A percentile compares a stretch with the other conserved stretches of the same genome.
These are phyloP conservation scores for Apiotrichum veenhuisii DNA, from an alignment of 1,284 basidiomycete genomes.

Conservation along the genomic window DNA sequence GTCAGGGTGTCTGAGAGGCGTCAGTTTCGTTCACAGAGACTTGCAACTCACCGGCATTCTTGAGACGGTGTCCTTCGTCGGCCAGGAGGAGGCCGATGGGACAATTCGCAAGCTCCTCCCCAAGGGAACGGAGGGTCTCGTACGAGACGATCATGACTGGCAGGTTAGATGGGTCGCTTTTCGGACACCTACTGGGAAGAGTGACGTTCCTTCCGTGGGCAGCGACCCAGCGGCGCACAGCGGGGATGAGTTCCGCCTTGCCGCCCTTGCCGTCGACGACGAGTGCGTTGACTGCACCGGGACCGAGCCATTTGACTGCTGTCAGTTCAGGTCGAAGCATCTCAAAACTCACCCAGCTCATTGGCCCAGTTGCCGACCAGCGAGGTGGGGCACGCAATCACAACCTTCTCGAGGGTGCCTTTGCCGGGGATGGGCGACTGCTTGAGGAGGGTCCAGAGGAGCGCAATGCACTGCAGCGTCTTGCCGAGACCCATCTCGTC, in stretches of 20 bases:
- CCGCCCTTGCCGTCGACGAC: constrained; percentile 87
- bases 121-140: constrained; percentile 84
- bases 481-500: constrained; percentile 98
- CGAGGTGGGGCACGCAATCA: constrained; percentile 96
- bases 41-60: constrained; percentile 76
- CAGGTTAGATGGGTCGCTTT: neutral
- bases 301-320: constrained; percentile 86
- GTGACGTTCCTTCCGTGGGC: constrained; percentile 81
- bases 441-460: constrained; percentile 95
- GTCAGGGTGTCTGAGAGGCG: constrained; percentile 72
- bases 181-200: constrained; percentile 65
- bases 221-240: constrained; percentile 79
- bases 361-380: constrained; percentile 99
- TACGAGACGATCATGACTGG: constrained; percentile 99
- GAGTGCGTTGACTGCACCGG: constrained; percentile 71
- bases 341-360: constrained; percentile 66
- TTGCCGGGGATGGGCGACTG: constrained; percentile 87
- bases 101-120: constrained; percentile 69
- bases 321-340: neutral
- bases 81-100: constrained; percentile 87
- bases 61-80: constrained; percentile 95
- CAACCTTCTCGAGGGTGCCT: constrained; percentile 90
- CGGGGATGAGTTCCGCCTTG: constrained; percentile 71
- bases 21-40: neutral
- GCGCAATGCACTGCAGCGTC: constrained; percentile 92